phyloP scores from a whole-genome alignment of 768 basidiomycete species.

The Ramaria sp. region DNA sequence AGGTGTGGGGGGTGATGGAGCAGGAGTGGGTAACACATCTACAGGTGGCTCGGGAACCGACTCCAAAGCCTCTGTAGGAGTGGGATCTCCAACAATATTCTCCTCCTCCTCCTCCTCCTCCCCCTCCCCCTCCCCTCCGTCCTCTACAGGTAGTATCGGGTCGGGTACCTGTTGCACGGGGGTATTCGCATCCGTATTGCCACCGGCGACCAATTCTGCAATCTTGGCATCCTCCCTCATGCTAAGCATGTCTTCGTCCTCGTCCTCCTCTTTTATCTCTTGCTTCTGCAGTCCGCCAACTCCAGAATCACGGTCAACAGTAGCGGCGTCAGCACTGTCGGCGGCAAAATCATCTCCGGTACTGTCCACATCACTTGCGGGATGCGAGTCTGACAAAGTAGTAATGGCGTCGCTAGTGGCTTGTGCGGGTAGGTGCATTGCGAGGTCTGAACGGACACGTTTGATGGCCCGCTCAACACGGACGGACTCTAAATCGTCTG shows the following conservation, averaged over 20 bases:
- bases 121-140: too few relatives aligned
- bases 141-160: slow-evolving; percentile 10
- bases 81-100: too few relatives aligned
- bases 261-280: slow-evolving; percentile 14
- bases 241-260: slow-evolving; percentile 11
- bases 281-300: slow-evolving; percentile 1
- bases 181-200: neutral
- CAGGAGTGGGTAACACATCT: neutral
- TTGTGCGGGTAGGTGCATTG: slow-evolving; percentile 40
- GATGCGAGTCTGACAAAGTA: neutral
- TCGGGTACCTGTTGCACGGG: slow-evolving; percentile 10
- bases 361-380: slow-evolving; percentile 1
- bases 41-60: neutral
- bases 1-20: too few relatives aligned
- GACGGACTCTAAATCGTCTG: slow-evolving; percentile 80
- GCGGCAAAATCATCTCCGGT: neutral
- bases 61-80: neutral
- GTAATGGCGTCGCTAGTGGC: neutral
- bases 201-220: slow-evolving; percentile 7
- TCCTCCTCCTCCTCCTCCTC: too few relatives aligned
- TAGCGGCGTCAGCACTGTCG: neutral
- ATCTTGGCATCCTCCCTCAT: slow-evolving; percentile 11
- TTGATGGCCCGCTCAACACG: slow-evolving; percentile 83
- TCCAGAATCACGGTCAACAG: neutral
- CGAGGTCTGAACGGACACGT: slow-evolving; percentile 75